phyloP scores from a whole-genome alignment of 495 filamentous ascomycete genomes.

The Neurospora sp. region DNA sequence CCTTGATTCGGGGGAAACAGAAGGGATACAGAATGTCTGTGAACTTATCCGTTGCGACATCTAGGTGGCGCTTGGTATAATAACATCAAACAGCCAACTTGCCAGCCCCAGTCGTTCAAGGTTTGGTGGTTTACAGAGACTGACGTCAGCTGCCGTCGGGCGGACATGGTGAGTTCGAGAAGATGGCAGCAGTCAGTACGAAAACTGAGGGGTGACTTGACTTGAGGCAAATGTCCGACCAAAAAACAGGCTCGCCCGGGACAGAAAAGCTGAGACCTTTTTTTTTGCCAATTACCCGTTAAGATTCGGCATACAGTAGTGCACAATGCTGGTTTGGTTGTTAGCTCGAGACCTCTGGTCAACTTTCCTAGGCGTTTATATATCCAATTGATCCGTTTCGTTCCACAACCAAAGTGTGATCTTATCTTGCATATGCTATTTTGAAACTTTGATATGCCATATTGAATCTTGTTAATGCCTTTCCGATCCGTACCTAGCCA shows the following conservation, averaged over 20 bases:
- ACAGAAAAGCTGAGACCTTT: no score
- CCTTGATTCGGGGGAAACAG: neutral
- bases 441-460: no score
- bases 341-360: no score
- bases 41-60: neutral
- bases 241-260: neutral
- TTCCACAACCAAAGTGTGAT: no score
- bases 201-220: neutral
- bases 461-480: no score
- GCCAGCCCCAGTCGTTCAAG: neutral
- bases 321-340: no score
- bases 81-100: neutral
- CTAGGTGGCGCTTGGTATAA: neutral
- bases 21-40: neutral
- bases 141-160: neutral
- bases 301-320: no score
- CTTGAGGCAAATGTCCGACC: neutral
- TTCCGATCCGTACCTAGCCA: no score
- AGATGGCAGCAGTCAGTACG: neutral
- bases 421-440: no score
- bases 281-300: no score
- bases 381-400: no score
- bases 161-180: neutral
- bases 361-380: no score
- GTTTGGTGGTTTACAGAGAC: neutral